Evolutionary conservation across 2,329 filamentous ascomycete genomes (phyloP), one percentile per base, ranked within the genome.

Genomic region (Colletotrichum destructivum): DNA sequence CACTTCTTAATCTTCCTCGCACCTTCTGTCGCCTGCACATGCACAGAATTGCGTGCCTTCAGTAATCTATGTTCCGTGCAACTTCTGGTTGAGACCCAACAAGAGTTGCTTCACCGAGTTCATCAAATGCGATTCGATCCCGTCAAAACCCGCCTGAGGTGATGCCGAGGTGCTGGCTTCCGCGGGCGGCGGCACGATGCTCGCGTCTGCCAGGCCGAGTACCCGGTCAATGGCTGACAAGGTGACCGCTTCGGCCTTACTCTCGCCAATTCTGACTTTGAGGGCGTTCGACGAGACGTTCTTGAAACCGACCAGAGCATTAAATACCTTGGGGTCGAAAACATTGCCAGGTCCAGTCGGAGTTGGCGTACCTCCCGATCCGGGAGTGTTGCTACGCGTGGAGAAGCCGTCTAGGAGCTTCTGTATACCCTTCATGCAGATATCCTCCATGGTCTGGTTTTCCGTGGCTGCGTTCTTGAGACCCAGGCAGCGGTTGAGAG

Each of bases 201-300:
- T 87, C 5, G 81, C 80, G 44, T 84, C 81, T 4, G 84, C 82
- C 21, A 88, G 81, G 3, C 85, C 86, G 8, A 88, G 79, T 2
- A 86, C 85, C 26, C 85, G 85, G 72, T 88, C 84, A 57, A 88
- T 85, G 15, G 86, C 86, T 2, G 86, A 88, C 42, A 88, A 76
- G 0, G 87, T 80, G 44, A 88, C 79, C 13, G 82, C 82, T 74
- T 88, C 85, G 15, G 85, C 83, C 70, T 82, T 82, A 35, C 79
- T 79, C 65, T 81, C 80, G 26, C 84, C 84, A 62, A 82, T 77
- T 52, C 81, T 83, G 0, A 75, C 77, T 52, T 81, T 81, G 55
- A 88, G 80, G 1, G 84, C 82, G 62, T 82, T 82, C 66, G 83
- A 78, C 66, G 84, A 86, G n/a, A 82, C 81, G 15, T 79, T 79